Percentiles rank a stretch among this genome's conserved stretches.
Conservation (phyloP, 192 early-diverging fungal genomes). For the Coemansia sp. region DNA sequence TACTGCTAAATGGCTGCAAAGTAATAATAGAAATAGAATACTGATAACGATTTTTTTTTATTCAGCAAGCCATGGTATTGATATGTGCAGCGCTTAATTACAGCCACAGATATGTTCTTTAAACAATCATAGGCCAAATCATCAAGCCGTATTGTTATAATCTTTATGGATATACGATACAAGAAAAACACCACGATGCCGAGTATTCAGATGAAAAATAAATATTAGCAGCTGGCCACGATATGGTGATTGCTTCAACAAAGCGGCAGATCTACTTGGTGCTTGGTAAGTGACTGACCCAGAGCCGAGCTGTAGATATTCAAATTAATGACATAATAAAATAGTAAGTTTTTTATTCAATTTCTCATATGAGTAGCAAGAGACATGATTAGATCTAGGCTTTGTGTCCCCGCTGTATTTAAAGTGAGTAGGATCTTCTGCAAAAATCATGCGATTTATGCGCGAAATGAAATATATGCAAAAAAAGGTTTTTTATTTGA, state of each 20-base stretch:
- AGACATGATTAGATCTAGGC: not conserved
- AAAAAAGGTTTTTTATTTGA: not conserved
- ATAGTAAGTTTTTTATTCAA: not conserved
- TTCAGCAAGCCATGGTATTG: not conserved
- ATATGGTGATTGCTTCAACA: no score
- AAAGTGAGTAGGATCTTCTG: not conserved
- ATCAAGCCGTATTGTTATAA: not conserved
- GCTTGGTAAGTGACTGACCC: no score
- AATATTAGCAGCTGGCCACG: no score
- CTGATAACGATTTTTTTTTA: not conserved
- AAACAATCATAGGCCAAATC: not conserved
- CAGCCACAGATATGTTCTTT: not conserved
- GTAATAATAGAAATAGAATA: not conserved
- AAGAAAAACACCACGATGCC: no score
- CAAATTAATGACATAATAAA: not conserved
- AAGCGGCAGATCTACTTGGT: no score
- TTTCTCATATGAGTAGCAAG: not conserved
- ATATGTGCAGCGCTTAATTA: conserved; percentile 5
- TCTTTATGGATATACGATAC: no score
- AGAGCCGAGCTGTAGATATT: no score
- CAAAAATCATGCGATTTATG: not conserved
- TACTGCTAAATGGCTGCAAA: not conserved
- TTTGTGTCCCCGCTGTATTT: not conserved
- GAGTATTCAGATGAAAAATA: no score
- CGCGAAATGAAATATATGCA: not conserved